phyloP scores from a whole-genome alignment of 495 filamentous ascomycete species.

The Hypoxylon fuscum region DNA sequence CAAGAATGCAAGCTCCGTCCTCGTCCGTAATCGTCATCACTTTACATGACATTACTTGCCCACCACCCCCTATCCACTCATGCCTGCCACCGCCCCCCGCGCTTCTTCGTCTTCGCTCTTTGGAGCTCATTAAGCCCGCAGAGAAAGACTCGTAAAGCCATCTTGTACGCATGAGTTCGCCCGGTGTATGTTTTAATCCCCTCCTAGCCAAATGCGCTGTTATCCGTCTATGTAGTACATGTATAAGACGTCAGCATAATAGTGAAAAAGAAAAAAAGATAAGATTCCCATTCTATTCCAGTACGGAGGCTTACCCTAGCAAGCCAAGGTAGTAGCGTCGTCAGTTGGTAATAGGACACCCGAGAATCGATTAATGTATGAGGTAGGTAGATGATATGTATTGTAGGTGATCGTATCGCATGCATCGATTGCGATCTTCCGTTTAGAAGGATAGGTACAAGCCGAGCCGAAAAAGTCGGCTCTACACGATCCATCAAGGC shows the following conservation, averaged over 20 bases:
- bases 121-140: constrained; percentile 14
- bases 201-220: constrained; percentile 15
- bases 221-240: constrained; percentile 14
- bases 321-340: background rate
- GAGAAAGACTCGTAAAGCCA: constrained; percentile 19
- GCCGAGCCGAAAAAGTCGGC: constrained; percentile 15
- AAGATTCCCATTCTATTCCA: constrained; percentile 6
- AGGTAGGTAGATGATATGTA: constrained; percentile 21
- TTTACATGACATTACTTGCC: constrained; percentile 17
- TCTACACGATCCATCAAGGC: constrained; percentile 17
- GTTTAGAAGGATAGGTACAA: constrained; percentile 15
- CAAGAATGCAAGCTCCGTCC: constrained; percentile 17
- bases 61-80: constrained; percentile 12
- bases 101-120: background rate
- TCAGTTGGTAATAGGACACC: background rate
- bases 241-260: constrained; percentile 16
- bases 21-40: constrained; percentile 37
- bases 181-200: constrained; percentile 6
- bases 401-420: constrained; percentile 9
- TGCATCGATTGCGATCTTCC: constrained; percentile 4
- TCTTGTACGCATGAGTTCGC: constrained; percentile 21
- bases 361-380: constrained; percentile 18
- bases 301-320: background rate
- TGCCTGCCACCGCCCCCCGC: constrained; percentile 1
- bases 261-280: constrained; percentile 9